A percentile compares a stretch with the other conserved stretches of the same genome.
Conservation (phyloP, 78 protist genomes). For the Anaeramoeba flamelloides region DNA sequence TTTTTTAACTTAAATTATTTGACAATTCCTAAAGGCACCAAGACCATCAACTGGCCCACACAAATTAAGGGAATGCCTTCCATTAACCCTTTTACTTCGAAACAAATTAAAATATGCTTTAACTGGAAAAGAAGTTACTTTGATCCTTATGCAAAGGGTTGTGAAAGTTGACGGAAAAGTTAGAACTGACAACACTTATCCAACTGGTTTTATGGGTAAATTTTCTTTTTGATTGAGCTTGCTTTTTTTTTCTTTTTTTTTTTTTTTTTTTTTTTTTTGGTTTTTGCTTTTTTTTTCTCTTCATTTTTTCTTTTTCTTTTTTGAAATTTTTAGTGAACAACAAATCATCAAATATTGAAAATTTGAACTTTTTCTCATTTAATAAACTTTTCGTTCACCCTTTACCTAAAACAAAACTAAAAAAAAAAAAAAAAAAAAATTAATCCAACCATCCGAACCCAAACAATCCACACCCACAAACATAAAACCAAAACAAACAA, state of each 20-base stretch:
- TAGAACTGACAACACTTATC: slow-evolving; percentile 88
- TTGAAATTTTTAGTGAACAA: no score
- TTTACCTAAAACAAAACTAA: no score
- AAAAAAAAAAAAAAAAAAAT: no score
- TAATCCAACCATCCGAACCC: no score
- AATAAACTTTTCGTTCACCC: no score
- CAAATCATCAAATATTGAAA: no score
- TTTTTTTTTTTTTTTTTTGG: background rate
- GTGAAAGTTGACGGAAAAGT: slow-evolving; percentile 90
- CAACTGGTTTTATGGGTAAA: slow-evolving; percentile 91
- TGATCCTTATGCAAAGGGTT: slow-evolving; percentile 67
- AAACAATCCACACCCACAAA: no score
- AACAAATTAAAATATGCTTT: slow-evolving; percentile 96
- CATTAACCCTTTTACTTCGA: slow-evolving; percentile 77
- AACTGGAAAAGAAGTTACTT: slow-evolving; percentile 73
- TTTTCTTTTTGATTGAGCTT: no score
- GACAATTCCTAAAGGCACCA: slow-evolving; percentile 77
- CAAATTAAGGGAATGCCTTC: slow-evolving; percentile 96
- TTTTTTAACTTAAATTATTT: no score
- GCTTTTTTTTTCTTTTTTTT: background rate
- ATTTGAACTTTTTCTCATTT: no score
- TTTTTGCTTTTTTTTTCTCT: background rate
- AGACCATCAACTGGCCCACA: slow-evolving; percentile 92
- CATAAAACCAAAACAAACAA: no score
- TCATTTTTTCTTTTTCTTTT: background rate